These are phyloP conservation scores for Stellera chamaejasme DNA, from an alignment of 345 rosid genomes.

Conservation along the genomic window DNA sequence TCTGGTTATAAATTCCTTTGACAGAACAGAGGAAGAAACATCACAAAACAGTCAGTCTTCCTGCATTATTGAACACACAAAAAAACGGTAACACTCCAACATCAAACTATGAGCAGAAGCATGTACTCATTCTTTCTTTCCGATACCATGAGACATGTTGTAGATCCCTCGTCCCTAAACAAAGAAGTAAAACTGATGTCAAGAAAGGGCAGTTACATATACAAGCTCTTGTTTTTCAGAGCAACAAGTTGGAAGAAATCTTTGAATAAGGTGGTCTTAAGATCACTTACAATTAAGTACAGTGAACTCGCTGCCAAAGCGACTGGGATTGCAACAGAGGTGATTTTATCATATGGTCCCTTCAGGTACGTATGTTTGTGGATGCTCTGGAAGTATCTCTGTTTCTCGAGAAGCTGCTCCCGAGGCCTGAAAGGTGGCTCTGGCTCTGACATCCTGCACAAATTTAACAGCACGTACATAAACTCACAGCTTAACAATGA, in stretches of 20 bases:
- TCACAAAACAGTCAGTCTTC: too few relatives aligned
- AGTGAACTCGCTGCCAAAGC: constrained; percentile 51
- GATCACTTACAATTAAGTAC: constrained; percentile 56
- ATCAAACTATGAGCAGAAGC: too few relatives aligned
- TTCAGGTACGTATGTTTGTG: constrained; percentile 69
- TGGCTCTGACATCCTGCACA: constrained; percentile 45
- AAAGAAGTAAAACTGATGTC: not conserved
- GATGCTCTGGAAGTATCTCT: constrained; percentile 58
- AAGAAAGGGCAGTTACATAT: not conserved
- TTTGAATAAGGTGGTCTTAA: too few relatives aligned
- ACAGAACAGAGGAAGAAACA: too few relatives aligned
- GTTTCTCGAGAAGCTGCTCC: constrained; percentile 76
- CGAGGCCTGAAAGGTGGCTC: constrained; percentile 70
- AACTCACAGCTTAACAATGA: too few relatives aligned
- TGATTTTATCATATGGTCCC: constrained; percentile 68
- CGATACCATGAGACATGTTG: constrained; percentile 72
- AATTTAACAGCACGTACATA: not conserved
- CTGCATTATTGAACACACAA: too few relatives aligned
- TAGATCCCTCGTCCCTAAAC: constrained; percentile 78
- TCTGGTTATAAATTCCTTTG: too few relatives aligned
- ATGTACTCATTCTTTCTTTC: constrained; percentile 54
- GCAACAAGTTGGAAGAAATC: not conserved
- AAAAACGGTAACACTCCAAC: too few relatives aligned
- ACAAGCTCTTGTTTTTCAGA: not conserved
- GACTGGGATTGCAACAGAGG: constrained; percentile 72